Percentiles rank a stretch among this genome's conserved stretches.
Evolutionary conservation across 75 land plant species (phyloP).

Genomic region (Picea glauca): DNA sequence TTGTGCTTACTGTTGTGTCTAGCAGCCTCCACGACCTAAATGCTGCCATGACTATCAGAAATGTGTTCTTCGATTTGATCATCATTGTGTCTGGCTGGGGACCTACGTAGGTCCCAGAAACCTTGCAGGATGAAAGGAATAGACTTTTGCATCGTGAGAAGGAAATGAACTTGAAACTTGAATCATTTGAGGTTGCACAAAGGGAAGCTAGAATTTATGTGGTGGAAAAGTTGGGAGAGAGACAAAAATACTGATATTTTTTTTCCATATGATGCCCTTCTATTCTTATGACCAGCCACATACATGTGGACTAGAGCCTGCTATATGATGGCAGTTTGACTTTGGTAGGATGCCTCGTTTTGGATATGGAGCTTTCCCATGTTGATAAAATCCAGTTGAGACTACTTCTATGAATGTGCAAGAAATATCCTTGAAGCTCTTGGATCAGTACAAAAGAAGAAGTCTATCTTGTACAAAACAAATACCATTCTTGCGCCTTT

Average conservation of each 20-base stretch:
- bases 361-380: slow-evolving; percentile 76
- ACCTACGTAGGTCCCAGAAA: no score
- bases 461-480: slow-evolving; percentile 81
- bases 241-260: slow-evolving; percentile 88
- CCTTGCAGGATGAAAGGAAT: no score
- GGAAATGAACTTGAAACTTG: no score
- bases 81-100: no score
- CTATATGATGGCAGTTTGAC: no score
- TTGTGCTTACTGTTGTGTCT: neutral
- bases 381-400: slow-evolving; percentile 74
- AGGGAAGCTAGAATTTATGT: slow-evolving; percentile 74
- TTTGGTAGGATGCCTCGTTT: slow-evolving; percentile 67
- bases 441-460: slow-evolving; percentile 93
- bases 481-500: slow-evolving; percentile 93
- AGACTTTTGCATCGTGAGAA: no score
- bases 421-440: slow-evolving; percentile 65
- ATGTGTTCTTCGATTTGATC: no score
- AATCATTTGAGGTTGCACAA: slow-evolving; percentile 20
- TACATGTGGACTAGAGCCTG: no score
- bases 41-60: no score
- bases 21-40: neutral
- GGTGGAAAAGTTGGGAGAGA: slow-evolving; percentile 97
- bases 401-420: slow-evolving; percentile 71
- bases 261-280: slow-evolving; percentile 11
- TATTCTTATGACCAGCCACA: no score